Evolutionary conservation across 73 alveolate species (phyloP), one percentile per base, ranked within the genome.

Genomic region (Effrenium voratum): DNA sequence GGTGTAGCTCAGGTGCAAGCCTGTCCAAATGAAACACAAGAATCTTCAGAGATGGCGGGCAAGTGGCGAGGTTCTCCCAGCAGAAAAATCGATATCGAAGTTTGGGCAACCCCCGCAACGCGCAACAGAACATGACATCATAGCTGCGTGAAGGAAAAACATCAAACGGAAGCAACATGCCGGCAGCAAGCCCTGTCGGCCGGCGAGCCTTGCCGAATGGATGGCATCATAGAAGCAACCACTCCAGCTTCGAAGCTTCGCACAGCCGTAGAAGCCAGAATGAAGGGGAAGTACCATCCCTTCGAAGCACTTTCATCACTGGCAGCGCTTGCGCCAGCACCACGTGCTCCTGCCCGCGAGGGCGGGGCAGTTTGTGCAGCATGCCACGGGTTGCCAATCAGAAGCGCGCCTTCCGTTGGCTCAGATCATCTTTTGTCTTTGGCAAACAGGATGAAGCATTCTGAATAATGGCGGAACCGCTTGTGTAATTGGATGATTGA

Each of bases 161-260:
- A 52, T 52, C 63, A 52, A 52, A 8, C 63, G 19, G 19, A 8
- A 8, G 19, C 8, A 52, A 12, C 63, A 52, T 52, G 10, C 40
- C 79, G 2, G 40, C 0, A 13, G 41, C 79, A 66, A 66, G 0
- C 2, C 79, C 8, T 30, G 63, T n/a, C n/a, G n/a, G n/a, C 13
- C 44, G 8, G 59, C 79, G 38, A 16, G 85, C 97, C 97, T 90
- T 46, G 47, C 19, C 97, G 70, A 57, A 90, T 90, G 55, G 97
- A 40, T 1, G 97, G 97, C 97, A 90, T 90, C 97, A 90, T 90
- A 38, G 97, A 90, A 4, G 97, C 97, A 52, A 90, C 87, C n/a
- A 90, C 76, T 24, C 97, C 97, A 19, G 97, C 97, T 90, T 90
- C 97, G 44, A 90, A 90, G 45, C 87, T 63, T 30, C 97, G 97